Percentiles rank a stretch among this genome's conserved stretches.
Evolutionary conservation across 2,329 filamentous ascomycete genomes (phyloP).

Genomic region (Stagonosporopsis tanaceti): DNA sequence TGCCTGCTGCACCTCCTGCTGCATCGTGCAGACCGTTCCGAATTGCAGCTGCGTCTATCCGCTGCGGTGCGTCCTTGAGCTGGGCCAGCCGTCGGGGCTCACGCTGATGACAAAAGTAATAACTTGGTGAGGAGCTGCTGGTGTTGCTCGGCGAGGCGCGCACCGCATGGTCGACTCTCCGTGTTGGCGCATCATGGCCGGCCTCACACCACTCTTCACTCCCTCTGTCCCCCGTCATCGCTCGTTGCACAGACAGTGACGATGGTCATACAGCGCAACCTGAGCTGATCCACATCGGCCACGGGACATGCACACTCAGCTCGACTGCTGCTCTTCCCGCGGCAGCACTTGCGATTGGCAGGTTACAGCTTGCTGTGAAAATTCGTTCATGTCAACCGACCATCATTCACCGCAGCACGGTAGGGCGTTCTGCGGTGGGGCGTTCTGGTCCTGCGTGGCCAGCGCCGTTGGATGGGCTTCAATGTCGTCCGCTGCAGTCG

Average conservation of each 20-base stretch:
- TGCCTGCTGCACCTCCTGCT: neutral
- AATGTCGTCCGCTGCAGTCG: neutral
- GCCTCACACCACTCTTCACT: neutral
- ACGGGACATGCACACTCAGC: conserved; percentile 6
- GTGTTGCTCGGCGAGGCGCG: neutral
- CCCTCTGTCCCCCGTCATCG: neutral
- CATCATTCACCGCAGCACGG: neutral
- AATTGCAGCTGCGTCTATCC: neutral
- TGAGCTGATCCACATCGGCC: neutral
- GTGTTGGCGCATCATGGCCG: no score
- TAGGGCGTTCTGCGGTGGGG: neutral
- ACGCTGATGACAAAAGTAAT: neutral
- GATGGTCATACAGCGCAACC: conserved; percentile 1
- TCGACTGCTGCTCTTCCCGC: neutral
- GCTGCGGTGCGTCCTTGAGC: neutral
- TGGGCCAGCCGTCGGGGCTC: neutral
- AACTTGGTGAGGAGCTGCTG: neutral
- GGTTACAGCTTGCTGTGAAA: conserved; percentile 12
- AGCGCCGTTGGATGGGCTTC: neutral
- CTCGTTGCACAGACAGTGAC: conserved; percentile 5
- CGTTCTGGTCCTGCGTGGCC: neutral
- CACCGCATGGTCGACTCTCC: neutral
- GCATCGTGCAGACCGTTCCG: neutral
- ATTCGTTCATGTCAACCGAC: conserved; percentile 33
- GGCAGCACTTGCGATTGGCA: conserved; percentile 7